Evolutionary conservation across 768 basidiomycete species (phyloP), one percentile per base, ranked within the genome.

Genomic region (Phlegmacium glaucopus): DNA sequence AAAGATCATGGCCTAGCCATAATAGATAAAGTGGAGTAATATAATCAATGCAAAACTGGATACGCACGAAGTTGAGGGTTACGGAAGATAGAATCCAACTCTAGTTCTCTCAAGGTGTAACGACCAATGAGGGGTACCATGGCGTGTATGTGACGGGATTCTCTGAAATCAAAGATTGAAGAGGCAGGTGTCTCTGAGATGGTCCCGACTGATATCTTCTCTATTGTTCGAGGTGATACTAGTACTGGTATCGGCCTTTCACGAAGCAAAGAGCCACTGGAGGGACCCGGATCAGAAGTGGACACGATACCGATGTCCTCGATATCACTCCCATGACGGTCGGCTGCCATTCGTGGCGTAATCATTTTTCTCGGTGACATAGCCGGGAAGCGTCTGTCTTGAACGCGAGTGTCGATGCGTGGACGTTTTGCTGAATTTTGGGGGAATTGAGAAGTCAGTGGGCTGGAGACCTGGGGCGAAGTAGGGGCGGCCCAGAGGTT

Each of bases 21-120:
- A 48, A 35, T 44, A 45, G 49, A 54, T 43, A 46, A 48, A 48
- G 25, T 30, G 41, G 39, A 47, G 12, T 18, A 16, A 12, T 47
- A 15, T 17, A 42, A 13, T 27, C 36, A 8, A 27, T 36, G 56
- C 27, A 47, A 30, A 35, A 39, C 39, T 49, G 39, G 53, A 36
- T 16, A 85, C 85, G 71, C 69, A 90, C 94, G 87, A 49, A 95
- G 84, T 62, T 94, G 91, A 17, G 91, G 90, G 64, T 93, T 93
- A 40, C 88, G 81, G 47, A 95, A 75, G 57, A 95, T 93, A 44
- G 85, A 80, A 48, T 85, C 80, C 15, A 95, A 72, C 63, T 96
- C 92, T 42, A 96, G 74, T 61, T 93, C 90, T 59, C 82, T 83
- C 55, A 96, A 74, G 1, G 90, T 91, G 37, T 83, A 80, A 32